These are phyloP conservation scores for Mycena epipterygia DNA, from an alignment of 768 basidiomycete species.

Conservation along the genomic window DNA sequence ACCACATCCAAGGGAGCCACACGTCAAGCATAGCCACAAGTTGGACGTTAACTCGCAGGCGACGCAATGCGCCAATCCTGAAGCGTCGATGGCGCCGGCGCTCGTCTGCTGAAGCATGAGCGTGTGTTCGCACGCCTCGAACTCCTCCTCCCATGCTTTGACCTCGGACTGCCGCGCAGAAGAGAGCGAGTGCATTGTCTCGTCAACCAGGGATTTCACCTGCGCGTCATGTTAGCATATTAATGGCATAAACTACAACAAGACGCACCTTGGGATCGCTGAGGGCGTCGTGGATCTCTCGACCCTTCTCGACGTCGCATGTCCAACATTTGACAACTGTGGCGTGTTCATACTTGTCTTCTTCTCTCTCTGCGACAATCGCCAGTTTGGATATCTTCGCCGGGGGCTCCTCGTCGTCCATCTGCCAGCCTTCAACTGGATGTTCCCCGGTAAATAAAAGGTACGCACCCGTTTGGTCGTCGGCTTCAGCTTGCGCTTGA, in stretches of 20 bases:
- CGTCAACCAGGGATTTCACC: constrained; percentile 71
- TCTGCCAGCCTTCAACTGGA: constrained; percentile 54
- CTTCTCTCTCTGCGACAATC: constrained; percentile 87
- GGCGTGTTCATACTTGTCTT: constrained; percentile 85
- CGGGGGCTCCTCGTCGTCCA: constrained; percentile 85
- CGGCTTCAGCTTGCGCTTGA: constrained; percentile 80
- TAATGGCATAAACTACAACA: neutral
- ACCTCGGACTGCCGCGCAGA: constrained; percentile 95
- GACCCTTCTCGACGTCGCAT: constrained; percentile 68
- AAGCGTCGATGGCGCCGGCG: constrained; percentile 63
- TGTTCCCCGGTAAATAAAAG: constrained; percentile 7
- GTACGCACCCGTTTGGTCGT: constrained; percentile 74
- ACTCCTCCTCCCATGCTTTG: constrained; percentile 98
- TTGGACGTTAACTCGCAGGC: constrained; percentile 91
- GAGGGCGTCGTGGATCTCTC: constrained; percentile 57
- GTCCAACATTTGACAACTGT: constrained; percentile 83
- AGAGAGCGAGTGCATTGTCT: constrained; percentile 84
- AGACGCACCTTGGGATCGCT: constrained; percentile 51
- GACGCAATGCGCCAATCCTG: constrained; percentile 84
- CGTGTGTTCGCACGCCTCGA: constrained; percentile 87
- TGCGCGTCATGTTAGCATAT: constrained; percentile 38
- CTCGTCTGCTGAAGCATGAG: constrained; percentile 59
- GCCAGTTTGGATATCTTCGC: constrained; percentile 92
- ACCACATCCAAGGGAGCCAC: constrained; percentile 92
- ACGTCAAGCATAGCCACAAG: constrained; percentile 95